Evolutionary conservation across 2,329 filamentous ascomycete species (phyloP), one percentile per base, ranked within the genome.

Genomic region (Uncinocarpus reesii): DNA sequence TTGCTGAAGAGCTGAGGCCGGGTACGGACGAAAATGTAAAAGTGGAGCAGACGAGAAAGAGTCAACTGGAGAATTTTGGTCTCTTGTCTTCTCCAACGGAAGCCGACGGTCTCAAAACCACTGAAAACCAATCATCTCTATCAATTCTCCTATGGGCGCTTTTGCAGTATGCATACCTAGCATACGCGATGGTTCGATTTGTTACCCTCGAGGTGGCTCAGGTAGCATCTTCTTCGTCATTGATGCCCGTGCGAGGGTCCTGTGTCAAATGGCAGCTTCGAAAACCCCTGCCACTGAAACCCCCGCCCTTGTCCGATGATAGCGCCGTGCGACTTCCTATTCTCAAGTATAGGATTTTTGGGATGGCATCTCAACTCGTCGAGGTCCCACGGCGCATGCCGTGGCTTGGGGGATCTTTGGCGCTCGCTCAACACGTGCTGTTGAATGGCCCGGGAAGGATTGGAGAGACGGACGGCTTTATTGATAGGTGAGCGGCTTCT

Each of bases 321-420:
- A 51, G 53, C 57, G 55, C 60, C 51, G 55, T 60, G 55, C 65
- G 61, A 52, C 75, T 74, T 50, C 83, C 87, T 46, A 76, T 95
- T 57, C 69, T 92, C 52, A 76, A 77, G 55, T 95, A 92, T 75
- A 79, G 78, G 58, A 64, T 86, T 45, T 95, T 85, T 81, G 73
- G 80, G 58, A 86, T 84, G 66, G 65, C 83, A 49, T 81, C 80
- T 53, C 81, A 79, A 63, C 67, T 94, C 53, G 68, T 88, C 57
- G 81, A 88, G 71, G 68, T 95, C 61, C 75, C 83, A 56, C 66
- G 72, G 55, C 84, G 87, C 66, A 94, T 95, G 87, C 90, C 90
- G 54, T 96, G 90, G 90, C 76, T 95, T 49, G 76, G 75, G 61
- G 86, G 86, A 62, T 71, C 78, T 57, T 65, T 92, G 52, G 84